Evolutionary conservation across 768 basidiomycete genomes (phyloP).

Genomic region (Podaxis sp.): DNA sequence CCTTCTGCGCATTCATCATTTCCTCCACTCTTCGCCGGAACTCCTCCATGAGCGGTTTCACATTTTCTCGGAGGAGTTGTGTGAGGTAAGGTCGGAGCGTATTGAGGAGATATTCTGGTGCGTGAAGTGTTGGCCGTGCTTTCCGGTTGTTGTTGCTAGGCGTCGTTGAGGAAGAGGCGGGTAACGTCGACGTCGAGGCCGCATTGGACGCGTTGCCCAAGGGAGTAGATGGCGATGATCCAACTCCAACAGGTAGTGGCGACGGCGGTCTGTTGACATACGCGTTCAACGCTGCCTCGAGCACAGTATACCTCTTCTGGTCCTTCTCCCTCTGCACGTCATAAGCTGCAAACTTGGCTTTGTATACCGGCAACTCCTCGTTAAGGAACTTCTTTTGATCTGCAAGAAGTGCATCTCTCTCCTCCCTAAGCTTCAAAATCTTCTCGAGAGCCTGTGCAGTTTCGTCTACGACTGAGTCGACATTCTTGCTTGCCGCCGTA

Average conservation of each 20-base stretch:
- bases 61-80: conserved; percentile 13
- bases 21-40: conserved; percentile 18
- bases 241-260: neutral
- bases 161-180: neutral
- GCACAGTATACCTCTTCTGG: conserved; percentile 13
- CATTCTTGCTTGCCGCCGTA: neutral
- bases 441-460: neutral
- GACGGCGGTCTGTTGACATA: conserved; percentile 19
- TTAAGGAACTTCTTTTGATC: conserved; percentile 1
- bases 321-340: conserved; percentile 15
- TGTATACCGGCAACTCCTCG: conserved; percentile 9
- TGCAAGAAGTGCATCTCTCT: neutral
- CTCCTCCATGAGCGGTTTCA: conserved; percentile 19
- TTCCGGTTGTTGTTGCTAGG: neutral
- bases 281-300: conserved; percentile 23
- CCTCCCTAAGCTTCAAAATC: neutral
- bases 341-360: conserved; percentile 15
- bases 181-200: neutral
- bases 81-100: conserved; percentile 19
- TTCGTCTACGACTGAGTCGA: neutral
- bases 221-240: neutral
- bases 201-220: neutral
- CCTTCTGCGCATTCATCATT: conserved; percentile 18
- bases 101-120: conserved; percentile 18
- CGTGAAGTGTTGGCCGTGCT: neutral